Evolutionary conservation across 495 filamentous ascomycete genomes (phyloP), one percentile per base, ranked within the genome.

Genomic region (Neurospora sp.): DNA sequence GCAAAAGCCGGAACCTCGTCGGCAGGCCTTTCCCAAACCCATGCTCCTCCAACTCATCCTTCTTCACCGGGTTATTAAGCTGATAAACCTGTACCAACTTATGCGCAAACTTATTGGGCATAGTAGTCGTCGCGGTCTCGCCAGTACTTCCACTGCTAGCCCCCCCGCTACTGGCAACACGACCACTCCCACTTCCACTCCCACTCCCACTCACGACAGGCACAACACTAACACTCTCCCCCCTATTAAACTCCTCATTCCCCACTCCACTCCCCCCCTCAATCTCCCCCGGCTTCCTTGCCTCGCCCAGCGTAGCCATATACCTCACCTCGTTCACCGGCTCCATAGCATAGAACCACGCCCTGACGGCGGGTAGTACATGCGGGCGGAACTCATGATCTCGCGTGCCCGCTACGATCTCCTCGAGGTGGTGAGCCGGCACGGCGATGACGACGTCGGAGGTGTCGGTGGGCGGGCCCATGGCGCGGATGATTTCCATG

Each of bases 61-160:
- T 74, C 3, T 83, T 79, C n/a, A 87, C 76, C 0, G 86, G 84
- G 71, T 88, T 83, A 70, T 87, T 86, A 5, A 89, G 82, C 74
- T 85, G 80, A 71, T 88, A 88, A 8, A 88, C 82, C 73, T 88
- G 85, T 5, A 83, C 39, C 39, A 88, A 78, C 76, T 87, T 83
- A 69, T 86, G 84, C 18, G 86, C 86, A 46, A 75, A 83, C 37
- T 80, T 82, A 38, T 76, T 66, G 35, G 35, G 35, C 35, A 35
- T 35, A 35, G 35, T 23, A 2, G 20, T 54, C 20, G 20, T 12
- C n/a, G 46, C n/a, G 9, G n/a, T 10, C 20, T 54, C n/a, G 4
- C n/a, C 5, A 62, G 6, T 62, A 1, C 27, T 23, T 3, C 54
- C 42, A n/a, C 5, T 20, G 44, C 44, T 49, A 44, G 41, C 6